Base-by-base conservation (phyloP, 805 yeast genomes). In the Saccharomycopsis selenospora region DNA sequence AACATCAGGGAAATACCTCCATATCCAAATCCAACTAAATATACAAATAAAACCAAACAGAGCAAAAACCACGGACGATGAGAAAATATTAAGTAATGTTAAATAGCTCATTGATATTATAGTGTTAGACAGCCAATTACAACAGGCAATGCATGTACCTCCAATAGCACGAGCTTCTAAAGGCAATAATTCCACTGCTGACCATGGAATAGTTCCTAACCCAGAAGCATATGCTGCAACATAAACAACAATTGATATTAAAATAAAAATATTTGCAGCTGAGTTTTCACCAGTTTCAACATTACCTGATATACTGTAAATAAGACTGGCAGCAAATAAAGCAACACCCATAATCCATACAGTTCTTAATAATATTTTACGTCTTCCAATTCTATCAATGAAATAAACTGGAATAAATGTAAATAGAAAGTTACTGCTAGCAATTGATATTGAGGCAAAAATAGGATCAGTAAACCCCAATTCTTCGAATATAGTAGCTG, bases 371-470 rank as follows among this genome's bases (percentile, higher is more conserved):
- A 79, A 63, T 59, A 76, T 69, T 3, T 56, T 57, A 59, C 76
- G 71, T 66, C 85, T 69, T 11, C 85, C 85, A 50, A 75, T 56
- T 36, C 61, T 60, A 55, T 79, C 85, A 47, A 79, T 71, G 29
- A 67, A 67, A 38, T 56, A 64, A 52, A 78, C 66, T 8, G 81
- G 79, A 13, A 74, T 70, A 47, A 76, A 69, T 1, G 83, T 79
- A 42, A 79, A 77, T 3, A 66, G 54, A 55, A 78, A 77, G 58
- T 79, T 79, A 23, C 78, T 75, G 14, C 70, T 58, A 47, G 83
- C 81, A 42, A 79, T 70, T 20, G 73, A 58, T 24, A 77, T 74
- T 5, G 82, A 76, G 2, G 80, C 77, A 40, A 71, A 59, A 57
- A 79, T 67, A n/a, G 83, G 79, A 58, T 77, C 74, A 7, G 66